Evolutionary conservation across 2,329 filamentous ascomycete genomes (phyloP), one percentile per base, ranked within the genome.

Genomic region (Paradendryphiella salina): DNA sequence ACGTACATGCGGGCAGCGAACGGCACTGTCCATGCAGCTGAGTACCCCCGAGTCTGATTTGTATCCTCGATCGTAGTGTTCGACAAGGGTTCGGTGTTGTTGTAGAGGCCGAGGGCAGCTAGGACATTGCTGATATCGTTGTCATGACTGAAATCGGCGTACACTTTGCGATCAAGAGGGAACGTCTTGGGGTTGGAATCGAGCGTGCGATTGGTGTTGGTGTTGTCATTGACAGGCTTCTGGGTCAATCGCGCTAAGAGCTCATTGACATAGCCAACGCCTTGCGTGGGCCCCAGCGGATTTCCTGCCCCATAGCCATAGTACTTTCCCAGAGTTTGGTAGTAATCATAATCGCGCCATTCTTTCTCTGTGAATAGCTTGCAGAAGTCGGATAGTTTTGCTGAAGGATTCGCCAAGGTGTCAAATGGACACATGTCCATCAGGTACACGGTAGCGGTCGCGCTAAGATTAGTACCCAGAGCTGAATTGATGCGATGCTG

Each of bases 351-450:
- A 52, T 82, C 76, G 29, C 77, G 75, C 89, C 90, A 96, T 72
- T 96, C 90, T 0, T 80, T 71, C 11, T 79, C 69, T 0, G 82
- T 85, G 75, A 96, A 96, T 20, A 96, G 77, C 11, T 70, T 68
- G 73, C 92, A 96, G 74, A 96, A 95, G 0, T 78, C 76, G 0
- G 90, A 90, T 8, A 87, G 70, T 4, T 67, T 69, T 14, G 73
- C 79, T 4, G 76, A 81, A 2, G 80, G 74, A 0, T 73, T 66
- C 5, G 82, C 78, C n/a, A 96, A 84, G 0, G 89, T 93, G 60
- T 87, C 82, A 74, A 90, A 96, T 0, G 92, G 86, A 65, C 92
- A 96, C 53, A 96, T 78, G 63, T 96, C 90, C 90, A 96, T 96
- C 28, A 96, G 70, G 50, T 81, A 82, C 49, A 91, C 77, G 0